A percentile compares a stretch with the other conserved stretches of the same genome.
Conservation (phyloP, 805 yeast genomes). For the Schizosaccharomyces lindneri region DNA sequence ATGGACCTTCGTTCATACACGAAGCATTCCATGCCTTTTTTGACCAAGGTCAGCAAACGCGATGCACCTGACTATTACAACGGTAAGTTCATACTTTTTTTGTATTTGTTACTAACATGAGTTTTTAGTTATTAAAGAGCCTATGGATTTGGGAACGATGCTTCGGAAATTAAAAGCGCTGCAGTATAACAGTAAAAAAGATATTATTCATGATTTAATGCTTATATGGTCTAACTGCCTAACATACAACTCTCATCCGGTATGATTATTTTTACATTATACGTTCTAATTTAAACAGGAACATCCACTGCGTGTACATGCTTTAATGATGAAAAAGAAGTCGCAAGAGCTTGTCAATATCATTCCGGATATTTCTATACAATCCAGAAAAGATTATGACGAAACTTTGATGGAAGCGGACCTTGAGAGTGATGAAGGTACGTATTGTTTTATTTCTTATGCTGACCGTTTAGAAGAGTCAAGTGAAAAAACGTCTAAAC, state of each 20-base stretch:
- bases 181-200: constrained; percentile 63
- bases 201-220: constrained; percentile 82
- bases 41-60: constrained; percentile 85
- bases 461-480: neutral
- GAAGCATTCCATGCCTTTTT: constrained; percentile 86
- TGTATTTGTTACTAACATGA: neutral
- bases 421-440: constrained; percentile 6
- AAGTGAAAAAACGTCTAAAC: neutral
- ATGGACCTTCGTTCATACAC: constrained; percentile 73
- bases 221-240: constrained; percentile 88
- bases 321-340: constrained; percentile 85
- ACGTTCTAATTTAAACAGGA: neutral
- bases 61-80: constrained; percentile 94
- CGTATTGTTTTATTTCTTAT: neutral
- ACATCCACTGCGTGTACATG: constrained; percentile 45
- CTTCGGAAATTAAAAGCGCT: constrained; percentile 64
- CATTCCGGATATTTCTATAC: constrained; percentile 67
- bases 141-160: constrained; percentile 92
- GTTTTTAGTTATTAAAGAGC: constrained; percentile 42
- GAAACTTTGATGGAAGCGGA: constrained; percentile 14
- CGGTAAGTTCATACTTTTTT: neutral
- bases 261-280: constrained; percentile 27
- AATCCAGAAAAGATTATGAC: constrained; percentile 23
- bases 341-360: constrained; percentile 50
- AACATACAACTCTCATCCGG: constrained; percentile 81